Evolutionary conservation across 2,329 filamentous ascomycete genomes (phyloP).

Genomic region (Curvularia spicifera): DNA sequence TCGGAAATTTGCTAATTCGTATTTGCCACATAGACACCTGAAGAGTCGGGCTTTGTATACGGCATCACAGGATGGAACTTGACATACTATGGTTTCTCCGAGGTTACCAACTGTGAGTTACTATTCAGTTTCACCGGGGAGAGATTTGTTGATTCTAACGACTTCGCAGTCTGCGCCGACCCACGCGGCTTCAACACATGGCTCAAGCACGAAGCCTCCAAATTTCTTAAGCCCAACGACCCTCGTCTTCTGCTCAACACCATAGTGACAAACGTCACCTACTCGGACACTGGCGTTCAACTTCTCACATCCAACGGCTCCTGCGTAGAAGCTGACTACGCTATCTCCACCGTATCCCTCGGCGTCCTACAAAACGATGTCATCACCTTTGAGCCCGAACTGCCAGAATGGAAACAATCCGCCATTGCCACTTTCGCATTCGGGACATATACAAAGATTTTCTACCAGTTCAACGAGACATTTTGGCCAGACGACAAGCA

Average conservation of each 20-base stretch:
- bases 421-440: constrained; percentile 70
- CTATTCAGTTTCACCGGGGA: constrained; percentile 31
- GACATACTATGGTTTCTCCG: constrained; percentile 15
- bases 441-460: constrained; percentile 77
- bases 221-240: constrained; percentile 64
- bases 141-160: constrained; percentile 66
- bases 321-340: constrained; percentile 66
- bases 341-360: constrained; percentile 71
- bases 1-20: not conserved
- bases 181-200: constrained; percentile 67
- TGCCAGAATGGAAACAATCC: constrained; percentile 69
- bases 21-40: constrained; percentile 53
- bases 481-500: constrained; percentile 68
- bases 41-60: constrained; percentile 63
- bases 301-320: constrained; percentile 61
- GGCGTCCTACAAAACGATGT: constrained; percentile 70
- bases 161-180: constrained; percentile 65
- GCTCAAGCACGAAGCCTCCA: constrained; percentile 62
- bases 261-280: constrained; percentile 61
- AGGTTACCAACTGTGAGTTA: constrained; percentile 13
- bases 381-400: constrained; percentile 63
- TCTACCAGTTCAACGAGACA: constrained; percentile 70
- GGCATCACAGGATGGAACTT: constrained; percentile 64
- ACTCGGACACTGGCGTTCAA: constrained; percentile 60
- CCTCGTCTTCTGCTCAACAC: constrained; percentile 64